phyloP scores from a whole-genome alignment of 148 eudicot genomes.

The Diospyros lotus region DNA sequence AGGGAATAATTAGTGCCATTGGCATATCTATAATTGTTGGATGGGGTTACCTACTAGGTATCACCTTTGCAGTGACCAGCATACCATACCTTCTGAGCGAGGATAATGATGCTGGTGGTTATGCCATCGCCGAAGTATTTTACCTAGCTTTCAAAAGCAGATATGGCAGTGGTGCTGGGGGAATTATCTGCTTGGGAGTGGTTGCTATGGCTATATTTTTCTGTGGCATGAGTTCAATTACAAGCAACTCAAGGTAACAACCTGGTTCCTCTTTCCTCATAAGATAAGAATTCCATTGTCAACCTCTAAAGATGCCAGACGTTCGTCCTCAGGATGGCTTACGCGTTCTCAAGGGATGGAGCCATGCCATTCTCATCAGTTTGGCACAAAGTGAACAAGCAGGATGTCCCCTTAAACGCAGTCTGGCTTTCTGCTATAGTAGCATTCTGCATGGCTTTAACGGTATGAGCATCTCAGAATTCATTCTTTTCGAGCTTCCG shows the following conservation, averaged over 20 bases:
- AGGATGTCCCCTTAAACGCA: slow-evolving; percentile 86
- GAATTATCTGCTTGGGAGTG: slow-evolving; percentile 76
- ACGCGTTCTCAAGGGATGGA: slow-evolving; percentile 99
- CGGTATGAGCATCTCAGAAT: slow-evolving; percentile 44
- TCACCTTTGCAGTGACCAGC: slow-evolving; percentile 83
- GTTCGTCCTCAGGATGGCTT: slow-evolving; percentile 63
- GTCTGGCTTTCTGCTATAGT: slow-evolving; percentile 88
- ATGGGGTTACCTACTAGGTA: slow-evolving; percentile 91
- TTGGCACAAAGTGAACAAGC: slow-evolving; percentile 91
- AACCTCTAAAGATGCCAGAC: background rate
- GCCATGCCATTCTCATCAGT: slow-evolving; percentile 87
- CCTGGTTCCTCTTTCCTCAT: slow-evolving; percentile 8
- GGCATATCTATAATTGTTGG: slow-evolving; percentile 86
- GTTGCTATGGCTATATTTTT: slow-evolving; percentile 88
- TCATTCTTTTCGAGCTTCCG: background rate
- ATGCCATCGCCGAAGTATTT: slow-evolving; percentile 90
- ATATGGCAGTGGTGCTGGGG: slow-evolving; percentile 81
- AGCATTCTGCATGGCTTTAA: slow-evolving; percentile 91
- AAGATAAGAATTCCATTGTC: background rate
- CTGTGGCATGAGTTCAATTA: slow-evolving; percentile 92
- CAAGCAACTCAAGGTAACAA: slow-evolving; percentile 92
- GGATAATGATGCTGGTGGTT: slow-evolving; percentile 86
- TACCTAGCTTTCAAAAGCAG: slow-evolving; percentile 77
- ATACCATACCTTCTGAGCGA: slow-evolving; percentile 65
- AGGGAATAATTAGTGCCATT: slow-evolving; percentile 87